phyloP scores from a whole-genome alignment of 2,329 filamentous ascomycete species.

The Rachicladosporium sp. region DNA sequence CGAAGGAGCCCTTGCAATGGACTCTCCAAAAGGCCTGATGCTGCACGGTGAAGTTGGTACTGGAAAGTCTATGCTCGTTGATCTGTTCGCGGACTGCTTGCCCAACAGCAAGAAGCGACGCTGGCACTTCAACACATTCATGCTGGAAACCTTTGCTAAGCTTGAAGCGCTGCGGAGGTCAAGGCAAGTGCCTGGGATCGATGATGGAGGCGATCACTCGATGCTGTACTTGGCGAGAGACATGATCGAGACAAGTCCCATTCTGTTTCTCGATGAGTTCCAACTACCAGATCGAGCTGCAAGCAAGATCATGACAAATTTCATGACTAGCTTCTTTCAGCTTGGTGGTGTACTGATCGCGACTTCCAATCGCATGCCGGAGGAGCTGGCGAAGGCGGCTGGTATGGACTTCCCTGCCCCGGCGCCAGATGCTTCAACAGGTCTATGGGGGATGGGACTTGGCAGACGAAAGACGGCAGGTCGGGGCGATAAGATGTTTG shows the following conservation, averaged over 20 bases:
- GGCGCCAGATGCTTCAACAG: constrained; percentile 25
- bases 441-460: constrained; percentile 34
- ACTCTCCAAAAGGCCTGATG: constrained; percentile 63
- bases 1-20: constrained; percentile 57
- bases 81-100: constrained; percentile 65
- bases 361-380: constrained; percentile 72
- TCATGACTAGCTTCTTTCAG: constrained; percentile 71
- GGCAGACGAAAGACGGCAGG: too few species aligned
- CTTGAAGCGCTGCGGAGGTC: constrained; percentile 51
- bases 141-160: constrained; percentile 63
- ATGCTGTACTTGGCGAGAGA: constrained; percentile 64
- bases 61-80: constrained; percentile 75
- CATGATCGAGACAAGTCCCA: constrained; percentile 60
- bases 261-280: constrained; percentile 73
- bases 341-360: constrained; percentile 69
- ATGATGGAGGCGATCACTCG: constrained; percentile 46
- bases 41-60: constrained; percentile 73
- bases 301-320: constrained; percentile 65
- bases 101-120: constrained; percentile 60
- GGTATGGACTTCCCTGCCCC: constrained; percentile 56
- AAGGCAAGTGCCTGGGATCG: constrained; percentile 12
- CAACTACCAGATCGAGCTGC: constrained; percentile 68
- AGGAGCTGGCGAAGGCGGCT: constrained; percentile 63
- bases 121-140: constrained; percentile 80
- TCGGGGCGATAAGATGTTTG: constrained; percentile 40